Conservation (phyloP, 2,329 filamentous ascomycete species). For the Emmonsiellopsis sp. region DNA sequence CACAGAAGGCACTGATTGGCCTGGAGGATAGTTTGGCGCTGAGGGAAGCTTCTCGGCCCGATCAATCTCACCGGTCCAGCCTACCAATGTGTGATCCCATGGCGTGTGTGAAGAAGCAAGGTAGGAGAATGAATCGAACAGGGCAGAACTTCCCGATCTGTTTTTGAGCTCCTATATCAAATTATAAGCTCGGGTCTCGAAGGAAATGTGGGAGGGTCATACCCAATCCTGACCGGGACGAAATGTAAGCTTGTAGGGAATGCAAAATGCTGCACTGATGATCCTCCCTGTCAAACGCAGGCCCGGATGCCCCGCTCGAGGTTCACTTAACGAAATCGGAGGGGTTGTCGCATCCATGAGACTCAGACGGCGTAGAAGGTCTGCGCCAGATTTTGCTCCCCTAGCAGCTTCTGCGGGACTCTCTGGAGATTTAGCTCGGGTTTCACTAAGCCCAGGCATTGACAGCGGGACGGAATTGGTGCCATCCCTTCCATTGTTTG, state of each 20-base stretch:
- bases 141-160: conserved; percentile 77
- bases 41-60: conserved; percentile 21
- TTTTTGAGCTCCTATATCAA: conserved; percentile 57
- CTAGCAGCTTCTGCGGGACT: conserved; percentile 35
- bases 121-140: conserved; percentile 85
- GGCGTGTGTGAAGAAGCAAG: conserved; percentile 73
- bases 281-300: conserved; percentile 53
- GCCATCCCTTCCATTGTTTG: neutral
- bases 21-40: conserved; percentile 6
- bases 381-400: conserved; percentile 39
- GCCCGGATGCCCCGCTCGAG: conserved; percentile 44
- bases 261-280: conserved; percentile 55
- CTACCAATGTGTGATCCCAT: conserved; percentile 88
- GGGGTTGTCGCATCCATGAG: conserved; percentile 31
- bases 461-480: neutral
- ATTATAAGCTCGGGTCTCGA: conserved; percentile 2
- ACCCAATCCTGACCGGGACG: conserved; percentile 49
- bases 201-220: conserved; percentile 15
- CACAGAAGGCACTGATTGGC: conserved; percentile 14
- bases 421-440: conserved; percentile 5
- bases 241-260: conserved; percentile 52
- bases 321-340: conserved; percentile 41
- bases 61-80: conserved; percentile 87
- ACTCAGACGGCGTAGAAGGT: conserved; percentile 47
- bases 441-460: neutral